Base-by-base conservation (phyloP, 257 asterid species). In the Petrea volubilis region DNA sequence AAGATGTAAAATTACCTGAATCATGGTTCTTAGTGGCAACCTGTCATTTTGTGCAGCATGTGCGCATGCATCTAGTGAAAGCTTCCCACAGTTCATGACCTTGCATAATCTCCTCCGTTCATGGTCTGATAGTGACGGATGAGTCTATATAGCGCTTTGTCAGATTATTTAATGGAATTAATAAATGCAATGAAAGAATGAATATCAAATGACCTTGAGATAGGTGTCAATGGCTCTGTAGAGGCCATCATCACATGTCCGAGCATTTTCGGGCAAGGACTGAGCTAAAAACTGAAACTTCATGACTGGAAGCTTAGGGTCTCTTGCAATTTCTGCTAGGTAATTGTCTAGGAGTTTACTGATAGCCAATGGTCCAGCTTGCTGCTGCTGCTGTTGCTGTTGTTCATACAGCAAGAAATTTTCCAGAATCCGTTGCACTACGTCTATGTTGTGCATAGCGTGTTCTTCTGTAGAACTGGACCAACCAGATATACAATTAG, bases 31-130 rank as follows among this genome's bases (percentile, higher is more conserved):
- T 63, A 90, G 81, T 23, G 97, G 97, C 86, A 92, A 60, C 73
- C 98, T 83, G n/a, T 92, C 96, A 68, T 92, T 92, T 60, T 92
- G 97, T 60, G 97, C 93, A 46, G 95, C 97, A 78, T 92, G 98
- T 68, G 83, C 80, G 50, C 95, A 84, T 69, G 93, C 98, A 79
- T 92, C 98, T 62, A 71, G 76, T 63, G 98, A 92, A 73, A 92
- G 92, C 91, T 90, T 92, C 71, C 79, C 83, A 21, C 93, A 81
- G 60, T 88, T 83, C 93, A 90, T 88, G 78, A 85, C 84, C 74
- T 90, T 87, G 82, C 96, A 87, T 24, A 92, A 82, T 82, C 85
- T 86, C 82, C 83, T 84, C 72, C 96, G 56, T 14, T 92, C 97
- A 44, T 90, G 93, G 36, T 92, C 96, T 24, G 96, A 63, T 53